phyloP scores from a whole-genome alignment of 2,329 filamentous ascomycete species.

The Aureobasidium sp. region DNA sequence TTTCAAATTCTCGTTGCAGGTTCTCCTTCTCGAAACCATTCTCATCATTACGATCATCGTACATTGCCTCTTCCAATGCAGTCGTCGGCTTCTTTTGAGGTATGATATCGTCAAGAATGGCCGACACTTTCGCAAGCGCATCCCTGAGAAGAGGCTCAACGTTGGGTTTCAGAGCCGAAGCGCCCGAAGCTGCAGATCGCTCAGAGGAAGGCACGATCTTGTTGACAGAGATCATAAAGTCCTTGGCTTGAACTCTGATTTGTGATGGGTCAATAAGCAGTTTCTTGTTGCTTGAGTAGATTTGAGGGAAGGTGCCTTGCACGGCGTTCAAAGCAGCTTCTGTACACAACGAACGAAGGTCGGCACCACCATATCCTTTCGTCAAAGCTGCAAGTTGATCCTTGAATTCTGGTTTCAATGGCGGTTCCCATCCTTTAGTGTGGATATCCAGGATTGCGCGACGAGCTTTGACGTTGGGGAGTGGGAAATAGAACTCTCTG shows the following conservation, averaged over 20 bases:
- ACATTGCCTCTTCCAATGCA: constrained; percentile 90
- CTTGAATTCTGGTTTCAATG: constrained; percentile 70
- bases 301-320: constrained; percentile 91
- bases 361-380: constrained; percentile 94
- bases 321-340: constrained; percentile 94
- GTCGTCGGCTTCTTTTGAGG: constrained; percentile 81
- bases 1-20: constrained; percentile 66
- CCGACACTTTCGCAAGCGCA: constrained; percentile 60
- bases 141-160: constrained; percentile 74
- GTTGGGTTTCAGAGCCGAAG: constrained; percentile 68
- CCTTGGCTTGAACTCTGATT: constrained; percentile 81
- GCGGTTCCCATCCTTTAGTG: constrained; percentile 82
- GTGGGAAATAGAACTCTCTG: constrained; percentile 93
- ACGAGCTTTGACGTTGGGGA: constrained; percentile 74
- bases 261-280: constrained; percentile 77
- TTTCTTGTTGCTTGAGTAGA: constrained; percentile 86
- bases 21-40: constrained; percentile 80
- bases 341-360: constrained; percentile 87
- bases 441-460: constrained; percentile 90
- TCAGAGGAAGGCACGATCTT: constrained; percentile 95
- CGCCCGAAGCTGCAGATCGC: constrained; percentile 76
- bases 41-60: constrained; percentile 75
- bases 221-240: constrained; percentile 96
- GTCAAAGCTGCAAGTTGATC: constrained; percentile 76
- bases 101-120: constrained; percentile 64